Evolutionary conservation across 225 moss, liverwort and hornwort species (phyloP), one percentile per base, ranked within the genome.

Genomic region (Marchantia polymorpha): DNA sequence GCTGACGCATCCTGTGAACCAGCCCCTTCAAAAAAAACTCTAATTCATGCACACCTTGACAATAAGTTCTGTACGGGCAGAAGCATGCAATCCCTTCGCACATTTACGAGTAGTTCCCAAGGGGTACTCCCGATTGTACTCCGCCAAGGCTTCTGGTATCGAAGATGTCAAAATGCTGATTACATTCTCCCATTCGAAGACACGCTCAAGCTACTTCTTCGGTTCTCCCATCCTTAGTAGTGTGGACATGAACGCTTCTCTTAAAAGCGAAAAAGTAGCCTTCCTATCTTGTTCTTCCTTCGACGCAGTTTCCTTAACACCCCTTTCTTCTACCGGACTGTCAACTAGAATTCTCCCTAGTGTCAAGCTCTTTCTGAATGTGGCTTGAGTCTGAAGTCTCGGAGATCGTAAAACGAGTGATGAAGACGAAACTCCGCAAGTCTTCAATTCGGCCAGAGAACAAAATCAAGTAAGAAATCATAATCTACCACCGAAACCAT

Each of bases 1-100:
- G 70, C 70, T 56, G 82, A 76, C 69, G 88, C 90, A 90, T 90
- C 85, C 88, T 88, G 87, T 72, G 77, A 69, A 76, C 79, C 65
- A 72, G 30, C 53, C 46, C 54, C 65, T 65, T 52, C 69, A 82
- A 51, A 71, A n/a, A n/a, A 29, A n/a, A 73, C 80, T 76, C 25
- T 12, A 29, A 51, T 67, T 69, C 83, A 83, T 83, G 77, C 66
- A 80, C 53, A 54, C 30, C 59, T 80, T n/a, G 20, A 20, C 46
- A 16, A 15, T 69, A 58, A 64, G 25, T 27, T 31, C 60, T 30
- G n/a, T 8, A 17, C 63, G 3, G 63, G 67, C 47, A 70, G 16
- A 29, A 51, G 64, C 76, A 50, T 30, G 25, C 64, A 13, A 64
- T n/a, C 17, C 53, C 76, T 20, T 31, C 64, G 78, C 54, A 82